A percentile compares a stretch with the other conserved stretches of the same genome.
Evolutionary conservation across 2,329 filamentous ascomycete species (phyloP).

Genomic region (Aschersonia sp.): DNA sequence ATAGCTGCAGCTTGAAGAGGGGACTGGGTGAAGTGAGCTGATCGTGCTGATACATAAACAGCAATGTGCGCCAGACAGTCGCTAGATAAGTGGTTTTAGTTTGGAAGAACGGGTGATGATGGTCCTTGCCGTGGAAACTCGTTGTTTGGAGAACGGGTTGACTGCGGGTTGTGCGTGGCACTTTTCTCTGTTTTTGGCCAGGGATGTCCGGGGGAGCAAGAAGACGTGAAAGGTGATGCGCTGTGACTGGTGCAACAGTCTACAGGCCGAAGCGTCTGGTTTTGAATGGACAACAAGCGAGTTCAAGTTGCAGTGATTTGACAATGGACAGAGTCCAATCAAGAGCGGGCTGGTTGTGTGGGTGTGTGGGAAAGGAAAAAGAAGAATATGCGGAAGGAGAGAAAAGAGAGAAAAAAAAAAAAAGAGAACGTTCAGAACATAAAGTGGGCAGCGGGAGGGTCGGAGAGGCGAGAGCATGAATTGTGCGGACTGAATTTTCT

Average conservation of each 20-base stretch:
- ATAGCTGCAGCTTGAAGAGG: conserved; percentile 92
- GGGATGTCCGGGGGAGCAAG: neutral
- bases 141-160: no score
- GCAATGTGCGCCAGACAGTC: conserved; percentile 19
- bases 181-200: no score
- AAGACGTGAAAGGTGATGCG: conserved; percentile 1
- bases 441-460: conserved; percentile 4
- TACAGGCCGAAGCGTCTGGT: conserved; percentile 1
- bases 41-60: conserved; percentile 99
- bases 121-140: no score
- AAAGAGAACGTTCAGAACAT: conserved; percentile 1
- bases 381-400: conserved; percentile 3
- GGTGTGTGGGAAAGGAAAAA: conserved; percentile 1
- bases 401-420: conserved; percentile 8
- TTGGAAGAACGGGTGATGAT: neutral
- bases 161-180: no score
- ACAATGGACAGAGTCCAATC: conserved; percentile 3
- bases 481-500: conserved; percentile 6
- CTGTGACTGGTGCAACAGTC: conserved; percentile 8
- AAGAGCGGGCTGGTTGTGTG: conserved; percentile 1
- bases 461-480: conserved; percentile 3
- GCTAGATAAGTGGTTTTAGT: conserved; percentile 14
- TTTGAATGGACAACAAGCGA: neutral
- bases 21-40: conserved; percentile 80
- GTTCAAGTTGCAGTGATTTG: neutral